Percentiles rank a stretch among this genome's conserved stretches.
phyloP scores from a whole-genome alignment of 2,329 filamentous ascomycete species.

The Rasamsonia emersonii region DNA sequence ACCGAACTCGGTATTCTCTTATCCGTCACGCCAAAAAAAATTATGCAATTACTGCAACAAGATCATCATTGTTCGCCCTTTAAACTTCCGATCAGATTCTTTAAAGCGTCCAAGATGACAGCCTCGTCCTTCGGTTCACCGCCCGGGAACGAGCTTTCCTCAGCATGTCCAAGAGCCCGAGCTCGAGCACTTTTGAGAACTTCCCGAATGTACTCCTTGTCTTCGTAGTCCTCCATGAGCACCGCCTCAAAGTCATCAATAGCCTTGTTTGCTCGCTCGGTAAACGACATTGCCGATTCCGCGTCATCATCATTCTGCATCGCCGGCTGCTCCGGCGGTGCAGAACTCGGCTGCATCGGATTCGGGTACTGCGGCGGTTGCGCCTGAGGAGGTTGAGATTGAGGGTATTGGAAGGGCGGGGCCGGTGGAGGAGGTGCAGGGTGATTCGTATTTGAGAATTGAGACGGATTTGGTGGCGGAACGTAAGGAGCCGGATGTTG shows the following conservation, averaged over 20 bases:
- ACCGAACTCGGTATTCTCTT: too few species aligned
- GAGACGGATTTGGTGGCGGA: conserved; percentile 13
- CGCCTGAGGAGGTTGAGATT: conserved; percentile 12
- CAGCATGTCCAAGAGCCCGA: conserved; percentile 29
- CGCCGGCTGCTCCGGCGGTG: conserved; percentile 6
- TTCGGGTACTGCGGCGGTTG: conserved; percentile 15
- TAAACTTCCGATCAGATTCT: conserved; percentile 31
- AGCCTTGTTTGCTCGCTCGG: conserved; percentile 34
- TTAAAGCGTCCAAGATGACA: conserved; percentile 33
- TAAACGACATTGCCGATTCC: conserved; percentile 29
- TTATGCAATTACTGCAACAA: too few species aligned
- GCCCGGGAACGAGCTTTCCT: conserved; percentile 34
- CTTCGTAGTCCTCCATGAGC: conserved; percentile 37
- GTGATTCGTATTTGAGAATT: conserved; percentile 16
- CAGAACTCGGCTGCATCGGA: conserved; percentile 13
- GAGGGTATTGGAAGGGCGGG: too few species aligned
- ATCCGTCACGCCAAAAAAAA: too few species aligned
- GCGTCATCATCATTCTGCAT: conserved; percentile 7
- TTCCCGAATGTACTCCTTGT: conserved; percentile 37
- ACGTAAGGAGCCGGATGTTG: conserved; percentile 18
- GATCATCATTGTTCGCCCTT: conserved; percentile 26
- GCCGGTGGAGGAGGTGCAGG: too few species aligned
- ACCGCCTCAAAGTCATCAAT: conserved; percentile 38
- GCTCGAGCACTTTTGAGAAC: conserved; percentile 36
- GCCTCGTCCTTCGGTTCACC: conserved; percentile 37